A percentile compares a stretch with the other conserved stretches of the same genome.
phyloP scores from a whole-genome alignment of 2,329 filamentous ascomycete genomes.

The Cladosporium sp. region DNA sequence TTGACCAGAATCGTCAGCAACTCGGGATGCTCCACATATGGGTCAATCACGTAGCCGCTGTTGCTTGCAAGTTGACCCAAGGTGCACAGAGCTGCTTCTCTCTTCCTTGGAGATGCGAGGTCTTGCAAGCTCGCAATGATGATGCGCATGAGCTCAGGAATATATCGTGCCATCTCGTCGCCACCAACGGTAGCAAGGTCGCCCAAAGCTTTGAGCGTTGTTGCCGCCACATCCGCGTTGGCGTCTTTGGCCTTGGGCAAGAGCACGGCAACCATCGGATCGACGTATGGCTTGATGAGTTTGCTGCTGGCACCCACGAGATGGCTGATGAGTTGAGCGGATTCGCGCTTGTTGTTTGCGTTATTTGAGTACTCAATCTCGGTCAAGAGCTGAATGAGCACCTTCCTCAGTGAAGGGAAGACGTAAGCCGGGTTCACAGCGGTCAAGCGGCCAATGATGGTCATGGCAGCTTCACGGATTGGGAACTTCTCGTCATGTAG shows the following conservation, averaged over 20 bases:
- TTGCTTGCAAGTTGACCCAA: slow-evolving; percentile 91
- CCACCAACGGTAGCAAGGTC: slow-evolving; percentile 91
- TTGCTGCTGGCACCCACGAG: slow-evolving; percentile 89
- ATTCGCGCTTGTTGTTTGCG: slow-evolving; percentile 90
- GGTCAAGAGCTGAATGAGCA: slow-evolving; percentile 90
- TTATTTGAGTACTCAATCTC: slow-evolving; percentile 96
- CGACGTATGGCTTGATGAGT: slow-evolving; percentile 92
- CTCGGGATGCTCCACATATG: slow-evolving; percentile 91
- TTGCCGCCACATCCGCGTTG: slow-evolving; percentile 83
- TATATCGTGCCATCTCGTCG: slow-evolving; percentile 87
- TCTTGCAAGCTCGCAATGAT: slow-evolving; percentile 93
- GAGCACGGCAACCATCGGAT: slow-evolving; percentile 92
- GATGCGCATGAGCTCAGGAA: slow-evolving; percentile 87
- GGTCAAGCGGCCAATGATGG: slow-evolving; percentile 90
- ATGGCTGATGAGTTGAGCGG: slow-evolving; percentile 83
- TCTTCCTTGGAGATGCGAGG: slow-evolving; percentile 80
- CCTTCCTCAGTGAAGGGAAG: slow-evolving; percentile 89
- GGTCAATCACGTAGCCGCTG: slow-evolving; percentile 94
- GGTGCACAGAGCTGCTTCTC: slow-evolving; percentile 84
- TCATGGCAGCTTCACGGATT: slow-evolving; percentile 89
- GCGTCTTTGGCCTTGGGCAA: slow-evolving; percentile 83
- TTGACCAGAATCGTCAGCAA: slow-evolving; percentile 86
- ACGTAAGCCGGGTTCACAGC: slow-evolving; percentile 93
- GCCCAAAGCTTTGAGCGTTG: slow-evolving; percentile 90
- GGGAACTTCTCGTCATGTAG: slow-evolving; percentile 91